Base-by-base conservation (phyloP, 1,284 basidiomycete species). In the Lignosus rhinocerotis region DNA sequence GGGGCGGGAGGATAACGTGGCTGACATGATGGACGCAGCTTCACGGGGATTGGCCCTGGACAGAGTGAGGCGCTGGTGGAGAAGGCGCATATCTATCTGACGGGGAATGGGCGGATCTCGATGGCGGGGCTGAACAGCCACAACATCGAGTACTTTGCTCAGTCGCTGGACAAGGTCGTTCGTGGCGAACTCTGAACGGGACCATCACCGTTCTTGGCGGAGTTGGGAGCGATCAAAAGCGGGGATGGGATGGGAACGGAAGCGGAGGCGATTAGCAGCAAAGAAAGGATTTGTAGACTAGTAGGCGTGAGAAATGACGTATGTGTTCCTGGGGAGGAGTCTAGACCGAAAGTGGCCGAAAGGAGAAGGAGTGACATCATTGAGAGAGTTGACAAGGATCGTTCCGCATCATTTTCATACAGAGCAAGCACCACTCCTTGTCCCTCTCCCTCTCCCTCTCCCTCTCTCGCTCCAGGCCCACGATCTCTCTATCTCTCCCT, bases 31-130 rank as follows among this genome's bases (percentile, higher is more conserved):
- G 41, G 64, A 64, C 61, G 60, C 73, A 92, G 91, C 71, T 93
- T 90, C 76, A 94, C 93, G 49, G 92, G 93, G 39, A 78, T 94
- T 70, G 84, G 74, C 50, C 71, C 80, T 9, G 78, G 74, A 33
- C 92, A 96, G 75, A 88, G 88, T 73, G 80, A 87, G 71, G 80
- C 79, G 56, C 73, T 98, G 73, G 80, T 86, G 30, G 86, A 92
- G 59, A 85, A 88, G 71, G 86, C 84, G 55, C 94, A 96, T 72
- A 82, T 98, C 58, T 98, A 98, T 75, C 78, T 98, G 79, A 96
- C 94, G 11, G 76, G 71, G 60, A 94, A 94, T 70, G 92, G 93
- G 56, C 80, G 94, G 49, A 94, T 96, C 68, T 93, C 87, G 68
- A 93, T 94, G 90, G 90, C 92, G 16, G 90, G 89, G 36, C 72